Percentiles rank a stretch among this genome's conserved stretches.
Evolutionary conservation across 148 eudicot species (phyloP).

Genomic region (Arctostaphylos glauca): DNA sequence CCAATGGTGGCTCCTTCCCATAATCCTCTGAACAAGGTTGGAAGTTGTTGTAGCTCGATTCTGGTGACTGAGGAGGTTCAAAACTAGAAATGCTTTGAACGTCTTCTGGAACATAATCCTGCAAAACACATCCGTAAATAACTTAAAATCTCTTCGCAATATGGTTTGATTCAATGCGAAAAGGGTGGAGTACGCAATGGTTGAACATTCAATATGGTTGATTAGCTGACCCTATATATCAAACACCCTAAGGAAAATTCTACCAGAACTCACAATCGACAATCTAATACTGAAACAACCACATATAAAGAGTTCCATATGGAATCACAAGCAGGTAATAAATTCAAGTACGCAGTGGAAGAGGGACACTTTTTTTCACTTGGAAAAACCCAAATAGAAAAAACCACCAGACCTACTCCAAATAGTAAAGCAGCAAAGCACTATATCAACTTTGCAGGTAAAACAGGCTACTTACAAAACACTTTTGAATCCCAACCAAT

Average conservation of each 20-base stretch:
- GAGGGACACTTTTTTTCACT: not conserved
- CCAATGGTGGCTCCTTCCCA: slow-evolving; percentile 72
- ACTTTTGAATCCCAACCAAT: not conserved
- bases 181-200: too few species aligned
- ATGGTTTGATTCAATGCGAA: not conserved
- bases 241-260: not conserved
- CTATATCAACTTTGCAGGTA: not conserved
- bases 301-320: not conserved
- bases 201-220: not conserved
- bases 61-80: slow-evolving; percentile 79
- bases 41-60: slow-evolving; percentile 58
- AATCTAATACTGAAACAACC: not conserved
- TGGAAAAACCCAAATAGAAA: not conserved
- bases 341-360: not conserved
- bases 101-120: slow-evolving; percentile 83
- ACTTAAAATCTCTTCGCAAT: not conserved
- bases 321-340: not conserved
- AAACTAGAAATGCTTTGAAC: slow-evolving; percentile 73
- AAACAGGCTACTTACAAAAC: too few species aligned
- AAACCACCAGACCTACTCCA: not conserved
- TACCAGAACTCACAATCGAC: not conserved
- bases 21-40: slow-evolving; percentile 67
- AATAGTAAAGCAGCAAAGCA: not conserved
- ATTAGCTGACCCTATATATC: not conserved
- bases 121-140: slow-evolving; percentile 15